phyloP scores from a whole-genome alignment of 2,329 filamentous ascomycete genomes.

The Berkeleyomyces rouxiae region DNA sequence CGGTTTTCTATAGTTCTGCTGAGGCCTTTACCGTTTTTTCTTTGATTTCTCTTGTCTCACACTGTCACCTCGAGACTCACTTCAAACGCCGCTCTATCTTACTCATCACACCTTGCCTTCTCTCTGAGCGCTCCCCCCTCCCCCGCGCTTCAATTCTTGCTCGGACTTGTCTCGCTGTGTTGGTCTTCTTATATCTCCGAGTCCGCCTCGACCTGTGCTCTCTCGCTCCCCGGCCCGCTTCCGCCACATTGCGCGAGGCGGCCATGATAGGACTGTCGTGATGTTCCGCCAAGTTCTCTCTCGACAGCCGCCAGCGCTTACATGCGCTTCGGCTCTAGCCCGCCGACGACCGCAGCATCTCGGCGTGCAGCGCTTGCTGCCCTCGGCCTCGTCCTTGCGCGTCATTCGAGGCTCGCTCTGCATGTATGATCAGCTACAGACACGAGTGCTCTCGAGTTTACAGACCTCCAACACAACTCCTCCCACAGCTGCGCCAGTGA shows the following conservation, averaged over 20 bases:
- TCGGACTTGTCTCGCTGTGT: slow-evolving; percentile 13
- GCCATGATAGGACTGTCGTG: background rate
- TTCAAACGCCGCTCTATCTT: too few relatives aligned
- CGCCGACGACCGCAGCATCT: slow-evolving; percentile 3
- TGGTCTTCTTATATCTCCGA: background rate
- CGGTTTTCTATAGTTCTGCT: too few relatives aligned
- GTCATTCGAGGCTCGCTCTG: slow-evolving; percentile 8
- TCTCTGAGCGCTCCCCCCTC: background rate
- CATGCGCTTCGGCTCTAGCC: slow-evolving; percentile 3
- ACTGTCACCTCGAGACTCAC: too few relatives aligned
- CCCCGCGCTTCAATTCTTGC: background rate
- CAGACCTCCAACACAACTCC: background rate
- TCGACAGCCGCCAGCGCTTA: slow-evolving; percentile 4
- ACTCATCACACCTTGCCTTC: background rate
- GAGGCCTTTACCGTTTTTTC: too few relatives aligned
- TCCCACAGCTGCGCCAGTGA: background rate
- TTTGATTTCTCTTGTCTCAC: too few relatives aligned
- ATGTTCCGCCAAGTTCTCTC: slow-evolving; percentile 12
- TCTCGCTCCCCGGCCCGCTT: background rate
- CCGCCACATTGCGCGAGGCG: background rate
- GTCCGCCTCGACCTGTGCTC: background rate
- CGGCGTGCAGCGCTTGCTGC: slow-evolving; percentile 2
- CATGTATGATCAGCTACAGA: slow-evolving; percentile 9
- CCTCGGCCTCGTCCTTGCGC: slow-evolving; percentile 2
- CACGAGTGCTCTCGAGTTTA: slow-evolving; percentile 5